Evolutionary conservation across 495 filamentous ascomycete species (phyloP), one percentile per base, ranked within the genome.

Genomic region (Neohortaea acidophila): DNA sequence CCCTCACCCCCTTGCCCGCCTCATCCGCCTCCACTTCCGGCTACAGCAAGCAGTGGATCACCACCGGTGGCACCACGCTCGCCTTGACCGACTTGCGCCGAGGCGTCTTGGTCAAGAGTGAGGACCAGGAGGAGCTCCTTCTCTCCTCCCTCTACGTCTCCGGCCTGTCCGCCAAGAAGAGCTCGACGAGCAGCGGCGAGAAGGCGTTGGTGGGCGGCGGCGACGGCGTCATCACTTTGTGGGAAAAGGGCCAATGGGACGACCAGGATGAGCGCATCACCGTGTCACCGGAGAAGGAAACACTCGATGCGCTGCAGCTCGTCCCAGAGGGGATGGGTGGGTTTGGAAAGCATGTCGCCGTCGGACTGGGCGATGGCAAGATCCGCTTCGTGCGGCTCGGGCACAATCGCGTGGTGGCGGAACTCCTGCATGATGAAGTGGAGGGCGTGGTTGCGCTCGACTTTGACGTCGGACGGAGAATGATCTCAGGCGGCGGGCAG

Each of bases 211-310:
- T 92, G 1, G 89, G 89, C 21, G 80, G 77, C 11, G 73, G 75
- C 9, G 72, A 67, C 7, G 89, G 89, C 12, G 70, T 92, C 4
- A 49, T 94, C 44, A 91, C 86, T 8, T 63, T 94, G 2, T 97
- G 89, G 89, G 85, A 96, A 51, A 79, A 73, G 47, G 89, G 86
- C 1, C 69, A 75, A 1, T 96, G 89, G 86, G 85, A 92, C 49
- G 86, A 93, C 58, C 84, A 92, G 55, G 81, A 89, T 45, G 84
- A 92, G 55, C 71, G 84, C 3, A 75, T 96, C 42, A 70, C 79
- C 33, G 68, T 94, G 7, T 68, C 76, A 37, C 58, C 65, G 14
- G 59, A 58, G 15, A 51, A 49, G 6, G 83, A 86, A 46, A 75
- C 75, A 29, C 53, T 91, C 25, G 84, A 93, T 54, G 66, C 71